Evolutionary conservation across 371 early-diverging fungal genomes (phyloP), one percentile per base, ranked within the genome.

Genomic region (Apophysomyces variabilis): DNA sequence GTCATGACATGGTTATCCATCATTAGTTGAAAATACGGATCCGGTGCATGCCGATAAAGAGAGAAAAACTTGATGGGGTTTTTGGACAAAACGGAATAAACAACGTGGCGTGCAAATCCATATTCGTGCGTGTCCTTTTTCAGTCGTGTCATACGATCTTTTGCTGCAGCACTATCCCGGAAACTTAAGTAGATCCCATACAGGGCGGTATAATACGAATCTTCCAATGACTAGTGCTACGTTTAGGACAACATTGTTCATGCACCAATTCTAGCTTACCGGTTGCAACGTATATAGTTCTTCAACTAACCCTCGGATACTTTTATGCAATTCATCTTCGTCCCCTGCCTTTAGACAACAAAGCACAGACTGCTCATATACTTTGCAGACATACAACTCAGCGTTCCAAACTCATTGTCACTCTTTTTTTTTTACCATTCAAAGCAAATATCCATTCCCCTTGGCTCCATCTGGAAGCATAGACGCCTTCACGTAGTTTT

Each of bases 401-500:
- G 21, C 21, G 21, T 21, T 4, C 54, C 21, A 16, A 6, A n/a
- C 21, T 50, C 5, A 11, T 50, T 21, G 21, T 50, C 21, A 1
- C 8, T 7, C n/a, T n/a, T n/a, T 1, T 32, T 21, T 18, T 36
- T 58, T 58, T 43, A 60, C 60, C 60, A 21, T 60, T n/a, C n/a
- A 60, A 14, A 9, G 60, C 37, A 18, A 60, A 60, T 13, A 18
- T n/a, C 35, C 9, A 7, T 37, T 60, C 39, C 1, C 60, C 60
- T 5, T 60, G 39, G 21, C 60, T 38, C 60, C 60, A 60, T 16
- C 45, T 36, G 12, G 38, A 43, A 5, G 60, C 60, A 44, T 45
- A 45, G 1, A 60, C 39, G 14, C 60, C 60, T 21, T 60, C 60
- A 26, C 60, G 60, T 13, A 60, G 41, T 21, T 60, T 60, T n/a